These are phyloP conservation scores for Fusarium protoensiforme DNA, from an alignment of 2,329 filamentous ascomycete genomes.

Conservation along the genomic window DNA sequence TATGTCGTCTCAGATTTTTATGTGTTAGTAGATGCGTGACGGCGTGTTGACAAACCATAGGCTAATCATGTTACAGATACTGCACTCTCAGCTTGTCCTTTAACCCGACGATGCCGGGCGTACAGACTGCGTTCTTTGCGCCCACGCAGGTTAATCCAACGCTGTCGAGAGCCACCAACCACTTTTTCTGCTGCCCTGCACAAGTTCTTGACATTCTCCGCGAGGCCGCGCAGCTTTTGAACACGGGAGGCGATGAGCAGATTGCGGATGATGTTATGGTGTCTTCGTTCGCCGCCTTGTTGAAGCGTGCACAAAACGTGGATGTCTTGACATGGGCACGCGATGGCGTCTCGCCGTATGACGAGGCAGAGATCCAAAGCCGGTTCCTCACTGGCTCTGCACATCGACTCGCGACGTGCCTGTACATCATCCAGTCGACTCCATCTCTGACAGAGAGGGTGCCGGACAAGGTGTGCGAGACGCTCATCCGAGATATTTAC, in stretches of 20 bases:
- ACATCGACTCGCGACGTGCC: slow-evolving; percentile 55
- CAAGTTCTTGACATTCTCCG: slow-evolving; percentile 56
- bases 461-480: slow-evolving; percentile 32
- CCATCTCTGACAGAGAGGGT: slow-evolving; percentile 40
- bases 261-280: slow-evolving; percentile 39
- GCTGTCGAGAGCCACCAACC: slow-evolving; percentile 53
- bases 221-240: slow-evolving; percentile 51
- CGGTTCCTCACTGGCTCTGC: slow-evolving; percentile 53
- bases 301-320: slow-evolving; percentile 51
- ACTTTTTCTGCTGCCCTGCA: slow-evolving; percentile 59
- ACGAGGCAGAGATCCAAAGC: slow-evolving; percentile 47
- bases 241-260: slow-evolving; percentile 40
- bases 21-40: slow-evolving; percentile 45
- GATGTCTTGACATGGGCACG: slow-evolving; percentile 55
- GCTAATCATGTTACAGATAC: slow-evolving; percentile 46
- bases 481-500: slow-evolving; percentile 58
- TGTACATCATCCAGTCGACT: slow-evolving; percentile 57
- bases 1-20: slow-evolving; percentile 60
- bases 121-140: slow-evolving; percentile 46
- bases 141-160: slow-evolving; percentile 49
- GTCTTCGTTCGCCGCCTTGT: slow-evolving; percentile 44
- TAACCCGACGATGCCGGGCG: slow-evolving; percentile 45
- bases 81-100: slow-evolving; percentile 58
- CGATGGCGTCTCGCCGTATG: slow-evolving; percentile 47
- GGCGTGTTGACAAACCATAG: background rate